Evolutionary conservation across 257 asterid genomes (phyloP).

Genomic region (Mitragyna speciosa): DNA sequence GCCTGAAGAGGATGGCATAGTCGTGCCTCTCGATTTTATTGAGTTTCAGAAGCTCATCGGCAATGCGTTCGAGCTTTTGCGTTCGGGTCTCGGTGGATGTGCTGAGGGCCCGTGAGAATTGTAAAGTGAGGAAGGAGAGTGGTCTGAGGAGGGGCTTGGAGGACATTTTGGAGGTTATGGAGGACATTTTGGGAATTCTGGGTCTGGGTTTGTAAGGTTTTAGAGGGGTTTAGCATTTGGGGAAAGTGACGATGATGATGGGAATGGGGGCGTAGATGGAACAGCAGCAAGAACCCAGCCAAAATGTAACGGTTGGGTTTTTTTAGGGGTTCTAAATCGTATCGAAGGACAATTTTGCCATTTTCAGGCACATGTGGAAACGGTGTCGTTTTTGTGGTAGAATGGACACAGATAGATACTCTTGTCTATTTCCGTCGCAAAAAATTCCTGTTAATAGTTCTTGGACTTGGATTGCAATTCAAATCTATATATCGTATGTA

Average conservation of each 20-base stretch:
- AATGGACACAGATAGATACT: too few species aligned
- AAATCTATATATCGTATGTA: too few species aligned
- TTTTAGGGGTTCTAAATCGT: slow-evolving; percentile 1
- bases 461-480: too few species aligned
- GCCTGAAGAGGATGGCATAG: slow-evolving; percentile 54
- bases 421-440: too few species aligned
- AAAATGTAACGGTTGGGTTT: neutral
- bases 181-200: slow-evolving; percentile 36
- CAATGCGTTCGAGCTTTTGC: slow-evolving; percentile 73
- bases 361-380: neutral
- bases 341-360: neutral
- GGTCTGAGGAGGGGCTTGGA: slow-evolving; percentile 33
- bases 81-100: slow-evolving; percentile 45
- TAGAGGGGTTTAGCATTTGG: slow-evolving; percentile 27
- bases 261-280: neutral
- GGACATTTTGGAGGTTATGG: slow-evolving; percentile 36
- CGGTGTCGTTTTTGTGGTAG: neutral
- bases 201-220: slow-evolving; percentile 19
- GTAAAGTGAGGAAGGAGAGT: slow-evolving; percentile 26
- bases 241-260: neutral
- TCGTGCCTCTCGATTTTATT: slow-evolving; percentile 76
- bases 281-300: neutral
- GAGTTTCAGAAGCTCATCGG: slow-evolving; percentile 65
- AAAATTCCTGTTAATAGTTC: too few species aligned
- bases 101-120: slow-evolving; percentile 35